phyloP scores from a whole-genome alignment of 345 rosid genomes.

The Corchorus olitorius region DNA sequence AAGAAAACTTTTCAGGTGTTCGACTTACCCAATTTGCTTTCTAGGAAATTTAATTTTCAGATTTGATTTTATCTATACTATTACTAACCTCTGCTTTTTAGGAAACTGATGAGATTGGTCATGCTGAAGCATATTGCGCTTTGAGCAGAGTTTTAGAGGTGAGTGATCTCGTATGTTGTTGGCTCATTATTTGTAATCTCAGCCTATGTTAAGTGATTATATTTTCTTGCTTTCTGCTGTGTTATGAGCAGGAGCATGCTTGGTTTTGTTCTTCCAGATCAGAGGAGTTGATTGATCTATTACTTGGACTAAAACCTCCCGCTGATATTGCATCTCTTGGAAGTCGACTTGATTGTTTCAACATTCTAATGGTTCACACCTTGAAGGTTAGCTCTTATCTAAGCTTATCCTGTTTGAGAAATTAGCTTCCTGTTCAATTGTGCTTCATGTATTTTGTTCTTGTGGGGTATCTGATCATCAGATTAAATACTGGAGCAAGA shows the following conservation, averaged over 20 bases:
- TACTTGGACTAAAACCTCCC: constrained; percentile 63
- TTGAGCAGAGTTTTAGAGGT: constrained; percentile 80
- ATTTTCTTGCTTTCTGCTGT: constrained; percentile 23
- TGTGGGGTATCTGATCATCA: background rate
- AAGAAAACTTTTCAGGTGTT: constrained; percentile 63
- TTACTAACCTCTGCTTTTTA: constrained; percentile 33
- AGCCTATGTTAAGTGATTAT: constrained; percentile 13
- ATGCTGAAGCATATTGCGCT: constrained; percentile 66
- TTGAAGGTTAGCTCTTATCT: constrained; percentile 55
- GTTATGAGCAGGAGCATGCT: constrained; percentile 62
- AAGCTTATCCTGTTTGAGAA: background rate
- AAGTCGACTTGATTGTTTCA: constrained; percentile 78
- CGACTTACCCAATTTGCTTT: background rate
- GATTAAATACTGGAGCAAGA: background rate
- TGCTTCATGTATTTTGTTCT: background rate
- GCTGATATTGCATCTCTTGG: constrained; percentile 49
- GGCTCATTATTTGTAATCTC: constrained; percentile 13
- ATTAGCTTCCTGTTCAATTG: constrained; percentile 11
- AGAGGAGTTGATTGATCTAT: constrained; percentile 69
- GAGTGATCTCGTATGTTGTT: constrained; percentile 21
- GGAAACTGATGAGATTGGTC: constrained; percentile 55
- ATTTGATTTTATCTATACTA: background rate
- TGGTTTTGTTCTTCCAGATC: constrained; percentile 71
- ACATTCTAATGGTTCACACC: constrained; percentile 59
- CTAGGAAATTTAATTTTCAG: too few species aligned